Base-by-base conservation (phyloP, 495 filamentous ascomycete species). In the Corynascus novoguineensis region DNA sequence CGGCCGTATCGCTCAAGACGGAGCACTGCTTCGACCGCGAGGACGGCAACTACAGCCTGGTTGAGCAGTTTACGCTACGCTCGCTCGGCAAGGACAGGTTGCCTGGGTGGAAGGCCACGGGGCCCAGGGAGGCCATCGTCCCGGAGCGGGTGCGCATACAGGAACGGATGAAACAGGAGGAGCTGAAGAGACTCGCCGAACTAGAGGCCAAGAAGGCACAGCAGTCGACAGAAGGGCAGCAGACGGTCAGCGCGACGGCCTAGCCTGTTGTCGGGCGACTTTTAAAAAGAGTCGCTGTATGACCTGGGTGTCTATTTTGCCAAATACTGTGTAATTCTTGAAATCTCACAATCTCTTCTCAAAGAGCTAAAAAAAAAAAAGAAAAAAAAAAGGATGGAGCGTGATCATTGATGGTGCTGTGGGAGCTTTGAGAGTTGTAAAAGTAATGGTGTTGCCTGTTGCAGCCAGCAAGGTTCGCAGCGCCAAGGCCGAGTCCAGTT, bases 1-100 rank as follows among this genome's bases (percentile, higher is more conserved):
- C 86, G 17, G 82, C 83, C 0, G 83, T 88, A 1, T 75, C 75
- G 25, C 64, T 89, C 38, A 83, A 75, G 27, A 70, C 82, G 66
- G 84, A 85, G 12, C 87, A 88, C 65, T 66, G 74, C 47, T 86
- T 88, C 53, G 77, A 86, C 53, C 73, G 84, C n/a, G 67, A 78
- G 17, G 80, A 86, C 55, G 70, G 58, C 46, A 64, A 83, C 1
- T 89, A 85, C 60, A 86, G 81, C 59, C 59, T 87, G n/a, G 85
- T 89, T 0, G 86, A 89, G 70, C 71, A 64, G 60, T 84, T 84
- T 64, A 89, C 87, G 5, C 69, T 90, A 59, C 70, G 62, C 21
- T 77, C 77, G 11, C 68, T 89, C 28, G 83, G 84, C 3, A 77
- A 76, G 61, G 78, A 83, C 31, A 73, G 78, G 19, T 59, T 89